Percentiles rank a stretch among this genome's conserved stretches.
These are phyloP conservation scores for Rosa chinensis DNA, from an alignment of 306 rosid species.

Conservation along the genomic window DNA sequence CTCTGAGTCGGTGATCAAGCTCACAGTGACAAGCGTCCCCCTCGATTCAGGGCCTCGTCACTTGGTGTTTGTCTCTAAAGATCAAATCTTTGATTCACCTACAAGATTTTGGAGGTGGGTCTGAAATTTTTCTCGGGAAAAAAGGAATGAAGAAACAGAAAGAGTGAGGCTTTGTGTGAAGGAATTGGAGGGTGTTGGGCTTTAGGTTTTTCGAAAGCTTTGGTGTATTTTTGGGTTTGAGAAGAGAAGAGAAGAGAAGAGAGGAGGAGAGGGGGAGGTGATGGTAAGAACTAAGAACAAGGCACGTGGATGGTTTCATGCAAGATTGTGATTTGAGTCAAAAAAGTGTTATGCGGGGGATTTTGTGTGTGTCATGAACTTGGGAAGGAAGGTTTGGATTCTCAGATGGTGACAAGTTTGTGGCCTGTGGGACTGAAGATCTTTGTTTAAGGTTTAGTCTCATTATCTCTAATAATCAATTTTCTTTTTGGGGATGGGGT, in stretches of 20 bases:
- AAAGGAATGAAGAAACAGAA: conserved; percentile 1
- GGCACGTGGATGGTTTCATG: conserved; percentile 50
- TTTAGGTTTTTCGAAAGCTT: background rate
- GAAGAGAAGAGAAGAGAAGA: background rate
- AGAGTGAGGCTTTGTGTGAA: background rate
- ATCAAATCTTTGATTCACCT: background rate
- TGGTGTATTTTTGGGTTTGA: background rate
- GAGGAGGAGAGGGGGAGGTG: background rate
- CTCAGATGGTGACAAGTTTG: conserved; percentile 13
- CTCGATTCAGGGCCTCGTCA: conserved; percentile 30
- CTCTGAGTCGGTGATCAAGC: conserved; percentile 41
- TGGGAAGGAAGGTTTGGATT: conserved; percentile 1
- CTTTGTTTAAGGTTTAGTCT: background rate
- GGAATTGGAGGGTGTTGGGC: background rate
- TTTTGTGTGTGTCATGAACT: background rate
- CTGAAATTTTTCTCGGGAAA: conserved; percentile 39
- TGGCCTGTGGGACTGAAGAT: background rate
- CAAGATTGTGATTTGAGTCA: background rate
- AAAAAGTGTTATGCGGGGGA: background rate
- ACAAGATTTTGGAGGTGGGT: conserved; percentile 10
- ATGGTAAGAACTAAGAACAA: conserved; percentile 16
- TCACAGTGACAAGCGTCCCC: conserved; percentile 26
- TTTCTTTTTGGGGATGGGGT: background rate
- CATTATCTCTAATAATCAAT: background rate
- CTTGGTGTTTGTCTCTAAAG: conserved; percentile 1